Base-by-base conservation (phyloP, 1,284 basidiomycete species). In the Ustilago tritici region DNA sequence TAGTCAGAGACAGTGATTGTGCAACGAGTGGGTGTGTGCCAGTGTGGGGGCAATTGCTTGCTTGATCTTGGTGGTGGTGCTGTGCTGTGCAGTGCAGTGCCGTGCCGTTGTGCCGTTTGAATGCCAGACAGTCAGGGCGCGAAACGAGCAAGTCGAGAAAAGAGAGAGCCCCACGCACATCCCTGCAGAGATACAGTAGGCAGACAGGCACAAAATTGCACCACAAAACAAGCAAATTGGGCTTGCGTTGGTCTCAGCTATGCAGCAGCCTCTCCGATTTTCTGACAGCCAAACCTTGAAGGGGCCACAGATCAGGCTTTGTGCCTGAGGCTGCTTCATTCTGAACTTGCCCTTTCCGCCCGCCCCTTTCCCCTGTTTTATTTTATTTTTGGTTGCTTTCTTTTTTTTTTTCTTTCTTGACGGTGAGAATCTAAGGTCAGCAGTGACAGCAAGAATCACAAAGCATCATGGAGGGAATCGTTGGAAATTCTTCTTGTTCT, bases 161-260 rank as follows among this genome's bases (percentile, higher is more conserved):
- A 41, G 40, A 15, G 14, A 41, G 40, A 41, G 14, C 40, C 10
- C 10, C 32, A 53, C 50, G 23, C 50, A 53, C 50, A 28, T 49
- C 23, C 47, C 28, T 49, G 32, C 32, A 35, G 50, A 12, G 8
- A 7, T 19, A 49, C 46, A 23, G 14, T 11, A 40, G 38, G 15
- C 38, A 40, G 11, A 40, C 38, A 40, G 38, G 38, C 38, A 49
- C 46, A n/a, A 49, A 23, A 28, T 28, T 28, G 40, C 14, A 41
- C 15, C 40, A 41, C 40, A 17, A 41, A 41, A 41, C 14, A 41
- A 41, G 40, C 40, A 17, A 17, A 6, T 41, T 4, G 40, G 32
- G 34, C 17, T 53, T 53, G 50, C 31, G 32, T 53, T 53, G 50
- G 50, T 53, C 32, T 53, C 50, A 53, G 50, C 7, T 53, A 9